Evolutionary conservation across 2,329 filamentous ascomycete genomes (phyloP), one percentile per base, ranked within the genome.

Genomic region (Trichoderma koningii): DNA sequence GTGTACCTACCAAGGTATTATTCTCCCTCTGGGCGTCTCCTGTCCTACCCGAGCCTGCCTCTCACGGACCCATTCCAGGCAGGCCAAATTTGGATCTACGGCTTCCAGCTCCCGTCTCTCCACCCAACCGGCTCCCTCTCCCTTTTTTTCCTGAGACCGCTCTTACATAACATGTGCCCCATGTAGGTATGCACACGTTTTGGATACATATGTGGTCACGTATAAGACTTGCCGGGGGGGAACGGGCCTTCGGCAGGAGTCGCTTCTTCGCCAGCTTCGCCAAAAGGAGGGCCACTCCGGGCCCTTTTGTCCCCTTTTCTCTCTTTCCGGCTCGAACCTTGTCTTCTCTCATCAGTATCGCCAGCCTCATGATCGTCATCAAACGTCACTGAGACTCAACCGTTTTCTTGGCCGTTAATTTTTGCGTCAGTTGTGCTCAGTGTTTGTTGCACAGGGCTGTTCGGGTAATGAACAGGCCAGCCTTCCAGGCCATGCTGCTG

Each of bases 31-130:
- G 15, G 10, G 21, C 15, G 4, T 12, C 14, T 19, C 45, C 23
- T 53, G 47, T 53, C 38, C 19, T 9, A 53, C 57, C 52, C 57
- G 50, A 19, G n/a, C 45, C 55, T 21, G 9, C 55, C 23, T 30
- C 34, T 38, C 41, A 44, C 38, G 55, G 38, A 26, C 41, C 10
- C 50, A 47, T 63, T 47, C 41, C 50, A 63, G 28, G 34, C 30
- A 34, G 10, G 23, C 28, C 42, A 17, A 21, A 45, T 21, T 30
- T 45, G 28, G 17, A 34, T 47, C 41, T 47, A 6, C 17, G 23
- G 21, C 55, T 57, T 19, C 38, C 30, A 30, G 51, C 48, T 30
- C 48, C 26, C 57, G 1, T 17, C 23, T 26, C 9, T 52, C 34
- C 34, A 38, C 12, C 34, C 12, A 14, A 14, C 12, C 34, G 12